Evolutionary conservation across 2,329 filamentous ascomycete genomes (phyloP).

Genomic region (Botryotinia convoluta): DNA sequence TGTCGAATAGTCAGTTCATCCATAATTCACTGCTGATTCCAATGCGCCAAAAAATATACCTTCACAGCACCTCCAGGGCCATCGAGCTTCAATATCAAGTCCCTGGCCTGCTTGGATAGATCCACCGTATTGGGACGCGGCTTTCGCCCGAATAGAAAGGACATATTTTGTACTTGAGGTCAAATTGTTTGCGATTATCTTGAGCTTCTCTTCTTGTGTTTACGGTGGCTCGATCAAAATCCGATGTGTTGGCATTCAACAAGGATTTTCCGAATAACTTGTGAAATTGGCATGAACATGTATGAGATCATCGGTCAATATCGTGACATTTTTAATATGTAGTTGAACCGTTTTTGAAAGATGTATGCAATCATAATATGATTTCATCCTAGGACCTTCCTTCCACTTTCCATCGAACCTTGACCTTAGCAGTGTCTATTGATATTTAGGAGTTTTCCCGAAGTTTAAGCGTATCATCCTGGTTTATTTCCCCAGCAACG

Average conservation of each 20-base stretch:
- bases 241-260: conserved; percentile 23
- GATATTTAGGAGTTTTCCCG: conserved; percentile 14
- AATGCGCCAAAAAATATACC: conserved; percentile 41
- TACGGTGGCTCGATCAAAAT: conserved; percentile 20
- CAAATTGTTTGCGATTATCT: conserved; percentile 19
- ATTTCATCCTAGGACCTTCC: conserved; percentile 20
- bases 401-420: conserved; percentile 13
- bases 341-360: conserved; percentile 8
- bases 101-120: conserved; percentile 53
- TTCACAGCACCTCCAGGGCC: conserved; percentile 55
- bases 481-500: conserved; percentile 16
- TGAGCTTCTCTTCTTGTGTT: conserved; percentile 22
- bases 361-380: conserved; percentile 14
- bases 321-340: conserved; percentile 12
- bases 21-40: conserved; percentile 7
- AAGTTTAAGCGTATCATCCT: not conserved
- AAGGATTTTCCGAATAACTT: conserved; percentile 17
- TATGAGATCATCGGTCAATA: conserved; percentile 10
- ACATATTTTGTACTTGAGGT: conserved; percentile 49
- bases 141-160: conserved; percentile 66
- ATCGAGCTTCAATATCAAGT: conserved; percentile 59
- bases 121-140: conserved; percentile 59
- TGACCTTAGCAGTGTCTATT: not conserved
- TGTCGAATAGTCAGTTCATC: conserved; percentile 41
- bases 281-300: conserved; percentile 15